phyloP scores from a whole-genome alignment of 2,329 filamentous ascomycete genomes.

The Penicillium sp. region DNA sequence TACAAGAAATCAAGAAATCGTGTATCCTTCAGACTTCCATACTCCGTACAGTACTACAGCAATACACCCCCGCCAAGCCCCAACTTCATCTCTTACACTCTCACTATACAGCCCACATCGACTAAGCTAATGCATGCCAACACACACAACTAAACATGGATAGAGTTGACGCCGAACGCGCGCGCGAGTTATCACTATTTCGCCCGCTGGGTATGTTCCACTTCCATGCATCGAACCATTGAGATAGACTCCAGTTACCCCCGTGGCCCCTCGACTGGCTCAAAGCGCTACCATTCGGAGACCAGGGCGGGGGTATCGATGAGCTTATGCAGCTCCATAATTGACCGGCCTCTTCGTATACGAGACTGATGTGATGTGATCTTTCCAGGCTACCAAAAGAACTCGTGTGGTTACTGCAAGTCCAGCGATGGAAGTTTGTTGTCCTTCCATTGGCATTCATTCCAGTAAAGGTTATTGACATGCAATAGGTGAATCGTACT shows the following conservation, averaged over 20 bases:
- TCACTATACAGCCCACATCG: neutral
- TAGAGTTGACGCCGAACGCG: slow-evolving; percentile 38
- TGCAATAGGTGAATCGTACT: slow-evolving; percentile 45
- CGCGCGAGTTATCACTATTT: slow-evolving; percentile 44
- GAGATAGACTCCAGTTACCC: slow-evolving; percentile 27
- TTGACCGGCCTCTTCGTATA: slow-evolving; percentile 1
- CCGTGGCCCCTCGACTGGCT: slow-evolving; percentile 36
- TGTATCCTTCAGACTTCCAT: no score
- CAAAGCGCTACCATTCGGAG: slow-evolving; percentile 14
- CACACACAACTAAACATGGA: slow-evolving; percentile 23
- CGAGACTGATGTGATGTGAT: slow-evolving; percentile 5
- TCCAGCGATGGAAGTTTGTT: slow-evolving; percentile 45
- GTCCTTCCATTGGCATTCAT: slow-evolving; percentile 2
- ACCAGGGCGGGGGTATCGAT: slow-evolving; percentile 8
- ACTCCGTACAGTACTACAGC: no score
- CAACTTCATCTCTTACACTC: neutral
- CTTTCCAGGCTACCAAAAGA: slow-evolving; percentile 45
- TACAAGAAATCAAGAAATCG: no score
- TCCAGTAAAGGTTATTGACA: slow-evolving; percentile 13
- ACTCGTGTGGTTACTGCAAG: slow-evolving; percentile 50
- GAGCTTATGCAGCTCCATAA: slow-evolving; percentile 2
- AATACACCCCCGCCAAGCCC: slow-evolving; percentile 4
- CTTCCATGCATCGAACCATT: slow-evolving; percentile 31
- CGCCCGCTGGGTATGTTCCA: slow-evolving; percentile 43
- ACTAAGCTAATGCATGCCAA: neutral